Conservation (phyloP, 2,329 filamentous ascomycete genomes). For the Xylaria polymorpha region DNA sequence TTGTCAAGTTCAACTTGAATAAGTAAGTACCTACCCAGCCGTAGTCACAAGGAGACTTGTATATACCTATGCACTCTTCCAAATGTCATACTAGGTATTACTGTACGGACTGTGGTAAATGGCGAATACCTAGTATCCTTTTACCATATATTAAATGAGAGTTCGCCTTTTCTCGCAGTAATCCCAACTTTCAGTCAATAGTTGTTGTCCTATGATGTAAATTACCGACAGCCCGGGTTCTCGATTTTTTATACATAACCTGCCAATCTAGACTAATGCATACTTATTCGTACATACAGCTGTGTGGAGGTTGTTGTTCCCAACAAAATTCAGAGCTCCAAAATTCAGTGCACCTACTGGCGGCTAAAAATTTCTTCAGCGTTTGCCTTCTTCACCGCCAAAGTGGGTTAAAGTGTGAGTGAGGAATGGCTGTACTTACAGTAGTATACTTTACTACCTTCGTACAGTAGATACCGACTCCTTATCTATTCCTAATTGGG, state of each 20-base stretch:
- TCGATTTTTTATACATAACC: background rate
- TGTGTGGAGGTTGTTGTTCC: constrained; percentile 22
- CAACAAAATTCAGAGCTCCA: constrained; percentile 34
- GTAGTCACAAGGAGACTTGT: background rate
- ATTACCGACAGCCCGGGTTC: constrained; percentile 1
- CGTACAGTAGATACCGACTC: background rate
- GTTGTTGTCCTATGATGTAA: background rate
- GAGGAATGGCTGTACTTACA: no score
- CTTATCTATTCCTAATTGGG: background rate
- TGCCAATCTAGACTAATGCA: background rate
- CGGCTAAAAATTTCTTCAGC: constrained; percentile 13
- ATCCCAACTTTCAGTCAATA: background rate
- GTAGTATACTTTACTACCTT: no score
- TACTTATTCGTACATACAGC: background rate
- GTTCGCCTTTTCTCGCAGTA: background rate
- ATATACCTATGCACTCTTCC: background rate
- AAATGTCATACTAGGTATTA: background rate
- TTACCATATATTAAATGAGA: background rate
- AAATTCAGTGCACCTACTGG: constrained; percentile 18
- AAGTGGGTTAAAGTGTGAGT: background rate
- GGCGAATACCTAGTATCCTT: background rate
- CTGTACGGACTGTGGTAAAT: background rate
- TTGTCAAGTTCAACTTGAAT: background rate
- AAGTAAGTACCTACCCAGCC: no score
- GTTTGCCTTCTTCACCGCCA: constrained; percentile 22